Percentiles rank a stretch among this genome's conserved stretches.
Evolutionary conservation across 495 filamentous ascomycete genomes (phyloP).

Genomic region (Sabuloglossum arenarium): DNA sequence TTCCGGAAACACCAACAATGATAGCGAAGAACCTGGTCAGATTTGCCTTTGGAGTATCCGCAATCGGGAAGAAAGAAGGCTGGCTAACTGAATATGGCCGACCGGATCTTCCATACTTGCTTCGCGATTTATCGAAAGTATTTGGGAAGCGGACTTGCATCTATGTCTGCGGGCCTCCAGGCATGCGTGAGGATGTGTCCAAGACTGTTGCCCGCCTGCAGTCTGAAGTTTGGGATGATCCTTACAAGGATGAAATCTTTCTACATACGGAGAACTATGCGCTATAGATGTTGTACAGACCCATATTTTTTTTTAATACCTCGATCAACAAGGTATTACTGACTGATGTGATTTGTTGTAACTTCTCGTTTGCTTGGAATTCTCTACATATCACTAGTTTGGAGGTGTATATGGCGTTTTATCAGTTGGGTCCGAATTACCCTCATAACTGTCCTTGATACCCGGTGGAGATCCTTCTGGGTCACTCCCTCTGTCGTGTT

Average conservation of each 20-base stretch:
- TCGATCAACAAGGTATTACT: neutral
- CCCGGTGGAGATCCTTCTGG: neutral
- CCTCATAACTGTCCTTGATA: neutral
- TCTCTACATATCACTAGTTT: neutral
- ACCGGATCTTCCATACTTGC: constrained; percentile 66
- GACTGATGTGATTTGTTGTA: too few relatives aligned
- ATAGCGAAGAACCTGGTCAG: constrained; percentile 70
- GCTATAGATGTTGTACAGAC: neutral
- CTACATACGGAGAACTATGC: constrained; percentile 92
- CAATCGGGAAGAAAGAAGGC: constrained; percentile 45
- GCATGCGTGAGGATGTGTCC: constrained; percentile 72
- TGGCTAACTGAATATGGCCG: constrained; percentile 90
- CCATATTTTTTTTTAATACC: neutral
- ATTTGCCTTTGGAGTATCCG: constrained; percentile 42
- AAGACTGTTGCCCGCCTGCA: constrained; percentile 68
- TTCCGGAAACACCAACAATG: constrained; percentile 52
- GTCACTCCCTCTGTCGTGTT: neutral
- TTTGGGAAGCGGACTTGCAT: constrained; percentile 75
- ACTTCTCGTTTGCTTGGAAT: neutral
- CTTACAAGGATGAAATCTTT: constrained; percentile 71
- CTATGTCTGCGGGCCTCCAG: constrained; percentile 66
- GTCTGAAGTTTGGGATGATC: constrained; percentile 55
- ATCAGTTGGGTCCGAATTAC: neutral
- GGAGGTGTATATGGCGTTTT: neutral
- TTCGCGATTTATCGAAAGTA: constrained; percentile 55